A percentile compares a stretch with the other conserved stretches of the same genome.
These are phyloP conservation scores for Kandelia obovata DNA, from an alignment of 345 rosid genomes.

Conservation along the genomic window DNA sequence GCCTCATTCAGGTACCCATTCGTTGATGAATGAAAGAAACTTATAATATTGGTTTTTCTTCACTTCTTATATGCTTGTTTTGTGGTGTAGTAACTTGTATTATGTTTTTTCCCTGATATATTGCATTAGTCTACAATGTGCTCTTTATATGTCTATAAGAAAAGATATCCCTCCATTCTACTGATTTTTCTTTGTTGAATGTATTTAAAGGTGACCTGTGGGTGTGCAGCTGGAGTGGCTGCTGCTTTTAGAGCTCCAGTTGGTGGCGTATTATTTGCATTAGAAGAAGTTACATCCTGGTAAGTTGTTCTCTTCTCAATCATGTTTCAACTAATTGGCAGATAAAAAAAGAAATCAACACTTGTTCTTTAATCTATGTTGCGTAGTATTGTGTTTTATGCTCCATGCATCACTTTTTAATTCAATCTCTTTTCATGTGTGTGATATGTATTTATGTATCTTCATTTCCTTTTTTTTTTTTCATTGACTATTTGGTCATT, in stretches of 20 bases:
- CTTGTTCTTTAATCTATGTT: background rate
- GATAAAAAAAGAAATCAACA: background rate
- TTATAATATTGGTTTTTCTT: too few species aligned
- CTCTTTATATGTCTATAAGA: too few species aligned
- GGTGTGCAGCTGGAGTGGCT: constrained; percentile 99
- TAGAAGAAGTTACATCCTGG: constrained; percentile 99
- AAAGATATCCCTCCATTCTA: too few species aligned
- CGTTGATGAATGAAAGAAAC: too few species aligned
- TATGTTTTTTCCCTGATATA: too few species aligned
- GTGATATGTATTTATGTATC: background rate
- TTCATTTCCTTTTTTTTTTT: too few species aligned
- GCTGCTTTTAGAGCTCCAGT: constrained; percentile 99
- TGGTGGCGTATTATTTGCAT: constrained; percentile 95
- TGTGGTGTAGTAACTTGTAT: too few species aligned
- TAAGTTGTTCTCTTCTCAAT: constrained; percentile 29
- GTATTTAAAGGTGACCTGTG: constrained; percentile 92
- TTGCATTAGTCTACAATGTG: too few species aligned
- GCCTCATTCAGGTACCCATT: too few species aligned
- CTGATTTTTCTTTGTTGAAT: background rate
- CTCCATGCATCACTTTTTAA: constrained; percentile 2
- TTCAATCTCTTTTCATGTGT: constrained; percentile 1
- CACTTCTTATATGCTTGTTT: too few species aligned
- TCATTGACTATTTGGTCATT: background rate
- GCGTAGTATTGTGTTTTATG: background rate
- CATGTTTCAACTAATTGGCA: background rate